phyloP scores from a whole-genome alignment of 2,329 filamentous ascomycete species.

The Beauveria asiatica region DNA sequence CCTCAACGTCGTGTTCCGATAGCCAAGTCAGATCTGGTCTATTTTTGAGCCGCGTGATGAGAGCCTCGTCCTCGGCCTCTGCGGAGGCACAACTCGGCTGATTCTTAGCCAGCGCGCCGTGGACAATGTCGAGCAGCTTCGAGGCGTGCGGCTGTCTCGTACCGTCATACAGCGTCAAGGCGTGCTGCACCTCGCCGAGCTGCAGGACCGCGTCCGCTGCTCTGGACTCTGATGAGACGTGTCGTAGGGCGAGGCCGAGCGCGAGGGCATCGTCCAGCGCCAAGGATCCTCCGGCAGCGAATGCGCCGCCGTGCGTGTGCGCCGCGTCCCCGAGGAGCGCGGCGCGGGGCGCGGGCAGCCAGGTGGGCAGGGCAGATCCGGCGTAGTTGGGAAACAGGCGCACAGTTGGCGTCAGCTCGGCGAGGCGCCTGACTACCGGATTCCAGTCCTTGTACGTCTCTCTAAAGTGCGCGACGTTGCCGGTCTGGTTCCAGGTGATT shows the following conservation, averaged over 20 bases:
- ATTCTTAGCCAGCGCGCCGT: not conserved
- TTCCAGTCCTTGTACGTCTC: slow-evolving; percentile 33
- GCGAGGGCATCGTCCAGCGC: slow-evolving; percentile 27
- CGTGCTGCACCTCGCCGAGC: not conserved
- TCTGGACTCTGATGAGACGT: not conserved
- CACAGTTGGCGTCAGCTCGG: slow-evolving; percentile 30
- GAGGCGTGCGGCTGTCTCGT: slow-evolving; percentile 12
- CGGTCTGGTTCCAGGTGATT: slow-evolving; percentile 29
- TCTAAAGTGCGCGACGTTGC: slow-evolving; percentile 26
- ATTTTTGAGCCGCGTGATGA: slow-evolving; percentile 9
- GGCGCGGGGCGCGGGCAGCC: slow-evolving; percentile 23
- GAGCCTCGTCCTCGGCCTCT: slow-evolving; percentile 9
- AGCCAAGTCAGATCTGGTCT: slow-evolving; percentile 13
- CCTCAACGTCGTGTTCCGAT: slow-evolving; percentile 14
- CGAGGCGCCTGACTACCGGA: slow-evolving; percentile 28
- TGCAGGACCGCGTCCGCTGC: not conserved
- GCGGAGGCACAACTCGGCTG: not conserved
- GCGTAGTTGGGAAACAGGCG: slow-evolving; percentile 35
- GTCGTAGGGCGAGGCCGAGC: not conserved
- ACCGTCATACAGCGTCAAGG: slow-evolving; percentile 9
- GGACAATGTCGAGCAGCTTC: slow-evolving; percentile 11
- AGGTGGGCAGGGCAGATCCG: slow-evolving; percentile 28
- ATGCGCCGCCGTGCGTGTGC: slow-evolving; percentile 31
- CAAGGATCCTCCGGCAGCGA: slow-evolving; percentile 29
- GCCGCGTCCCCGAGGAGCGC: slow-evolving; percentile 30